Percentiles rank a stretch among this genome's conserved stretches.
Conservation (phyloP, 2,329 filamentous ascomycete species). For the Colletotrichum navitas region DNA sequence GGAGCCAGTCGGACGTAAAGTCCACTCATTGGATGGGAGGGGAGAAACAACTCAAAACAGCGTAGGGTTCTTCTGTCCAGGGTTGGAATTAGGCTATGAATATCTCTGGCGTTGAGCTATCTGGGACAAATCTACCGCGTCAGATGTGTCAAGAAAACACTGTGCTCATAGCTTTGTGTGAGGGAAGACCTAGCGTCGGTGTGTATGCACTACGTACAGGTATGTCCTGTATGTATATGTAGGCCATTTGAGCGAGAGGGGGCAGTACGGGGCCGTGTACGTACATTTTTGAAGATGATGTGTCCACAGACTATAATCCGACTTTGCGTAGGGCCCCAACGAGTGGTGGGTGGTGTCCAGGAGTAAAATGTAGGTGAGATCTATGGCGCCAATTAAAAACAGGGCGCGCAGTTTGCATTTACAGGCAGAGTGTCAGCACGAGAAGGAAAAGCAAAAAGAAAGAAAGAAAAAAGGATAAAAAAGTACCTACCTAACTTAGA, state of each 20-base stretch:
- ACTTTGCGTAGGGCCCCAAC: neutral
- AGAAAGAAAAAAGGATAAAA: too few species aligned
- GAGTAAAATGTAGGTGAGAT: neutral
- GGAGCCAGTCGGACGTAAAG: neutral
- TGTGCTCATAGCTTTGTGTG: neutral
- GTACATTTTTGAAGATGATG: neutral
- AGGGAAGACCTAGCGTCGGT: neutral
- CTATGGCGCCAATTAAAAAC: neutral
- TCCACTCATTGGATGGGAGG: neutral
- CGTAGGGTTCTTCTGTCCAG: conserved; percentile 3
- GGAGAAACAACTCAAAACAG: neutral
- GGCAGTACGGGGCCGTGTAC: neutral
- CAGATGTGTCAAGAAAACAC: neutral
- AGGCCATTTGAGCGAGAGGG: too few species aligned
- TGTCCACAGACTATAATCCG: neutral
- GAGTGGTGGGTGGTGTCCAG: neutral
- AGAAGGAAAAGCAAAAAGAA: too few species aligned
- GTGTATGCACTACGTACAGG: too few species aligned
- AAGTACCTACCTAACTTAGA: too few species aligned
- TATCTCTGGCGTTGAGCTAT: conserved; percentile 1
- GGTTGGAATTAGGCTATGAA: neutral
- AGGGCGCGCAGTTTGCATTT: neutral
- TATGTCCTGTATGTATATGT: too few species aligned
- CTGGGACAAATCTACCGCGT: neutral
- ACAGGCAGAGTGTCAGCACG: neutral